Evolutionary conservation across 257 asterid species (phyloP), one percentile per base, ranked within the genome.

Genomic region (Leptodermis oblonga): DNA sequence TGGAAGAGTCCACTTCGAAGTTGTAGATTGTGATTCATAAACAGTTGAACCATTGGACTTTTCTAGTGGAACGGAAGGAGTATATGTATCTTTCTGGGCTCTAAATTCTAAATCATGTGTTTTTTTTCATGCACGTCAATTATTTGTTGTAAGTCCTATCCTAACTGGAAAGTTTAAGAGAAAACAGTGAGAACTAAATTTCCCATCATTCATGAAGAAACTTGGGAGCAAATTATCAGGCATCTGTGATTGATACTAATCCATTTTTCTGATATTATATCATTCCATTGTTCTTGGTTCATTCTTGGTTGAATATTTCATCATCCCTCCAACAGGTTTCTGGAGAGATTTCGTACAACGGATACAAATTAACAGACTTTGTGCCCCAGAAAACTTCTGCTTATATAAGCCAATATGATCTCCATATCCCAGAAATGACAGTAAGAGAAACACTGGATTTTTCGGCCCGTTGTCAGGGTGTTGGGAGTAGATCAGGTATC

Each of bases 381-480:
- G 91, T 81, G 69, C 85, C 87, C 3, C 91, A 85, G 78, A 87
- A 87, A 72, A 85, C 89, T 34, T 83, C 95, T 64, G 95, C 91
- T 43, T 87, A 83, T 66, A 79, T 85, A 42, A 85, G 95, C 78
- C 95, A 87, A 77, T 58, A 83, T 69, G 95, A 87, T 59, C 72
- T 82, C 56, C 95, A 87, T 70, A 84, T 76, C 64, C 89, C 91
- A 45, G 95, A 87, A 76, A 82, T 87, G 91, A 87, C 90, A 42
- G 91, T 87, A n/a, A 71, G 88, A 70, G 91, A 87, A 79, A 83
- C 86, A 34, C 79, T 85, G 22, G 87, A 85, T 71, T 87, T 83
- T 72, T 85, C 94, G 7, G 74, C 89, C 52, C 84, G 84, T 15
- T 87, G 86, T 69, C 90, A 81, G 75, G 94, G 94, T 22, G 82